Base-by-base conservation (phyloP, 2,329 filamentous ascomycete species). In the Sodiomyces alkalinus region DNA sequence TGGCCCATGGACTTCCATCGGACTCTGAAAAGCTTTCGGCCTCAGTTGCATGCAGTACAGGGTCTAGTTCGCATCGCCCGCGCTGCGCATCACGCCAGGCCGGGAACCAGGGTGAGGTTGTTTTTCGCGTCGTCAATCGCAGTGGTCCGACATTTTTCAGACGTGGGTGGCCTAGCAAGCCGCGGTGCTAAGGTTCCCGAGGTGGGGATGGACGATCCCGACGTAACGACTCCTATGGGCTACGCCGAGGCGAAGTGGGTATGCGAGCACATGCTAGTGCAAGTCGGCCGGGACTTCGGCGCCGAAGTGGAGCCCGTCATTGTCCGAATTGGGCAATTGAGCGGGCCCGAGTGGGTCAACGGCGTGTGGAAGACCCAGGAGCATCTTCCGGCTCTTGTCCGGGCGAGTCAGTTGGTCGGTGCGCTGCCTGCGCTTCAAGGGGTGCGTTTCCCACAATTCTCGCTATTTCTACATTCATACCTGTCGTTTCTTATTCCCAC, bases 301-400 rank as follows among this genome's bases (percentile, higher is more conserved):
- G 27, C 53, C 25, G 41, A 39, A 12, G 53, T 62, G 35, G 46
- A 49, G 16, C 37, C 55, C 0, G 51, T 52, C 36, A 42, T 44
- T 2, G 47, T 56, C 1, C 49, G 61, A 3, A 45, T 52, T 0
- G 60, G 56, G 1, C 60, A 64, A 30, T 52, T 64, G 18, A 49
- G 56, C 6, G 60, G 60, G 0, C 56, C 55, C 4, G 29, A 34
- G 1, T 45, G 39, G 4, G 46, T 36, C 5, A 54, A 44, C 20
- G 58, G 58, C 0, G 52, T 49, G 33, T 64, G 59, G 60, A 64
- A 63, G 29, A 39, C 49, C 1, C 44, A 44, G 18, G 61, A 64
- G 33, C 59, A 64, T 34, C 42, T 63, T 9, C 40, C 47, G 0
- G 56, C 56, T 26, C 28, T 64, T 11, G 36, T 60, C 16, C 58